Percentiles rank a stretch among this genome's conserved stretches.
phyloP scores from a whole-genome alignment of 768 basidiomycete genomes.

The Pholiota molesta region DNA sequence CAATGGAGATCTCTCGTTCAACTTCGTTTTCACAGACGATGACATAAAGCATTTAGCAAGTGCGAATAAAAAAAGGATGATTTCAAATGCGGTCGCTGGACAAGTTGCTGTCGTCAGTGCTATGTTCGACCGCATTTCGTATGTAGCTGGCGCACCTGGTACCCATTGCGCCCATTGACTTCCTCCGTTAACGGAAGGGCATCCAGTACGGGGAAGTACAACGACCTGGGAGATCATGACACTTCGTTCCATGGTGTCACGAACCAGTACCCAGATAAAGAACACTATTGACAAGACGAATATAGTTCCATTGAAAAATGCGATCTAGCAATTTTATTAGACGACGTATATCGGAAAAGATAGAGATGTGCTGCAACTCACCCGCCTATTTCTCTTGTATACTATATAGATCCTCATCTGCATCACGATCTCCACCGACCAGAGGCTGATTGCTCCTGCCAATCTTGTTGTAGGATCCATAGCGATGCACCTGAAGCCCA shows the following conservation, averaged over 20 bases:
- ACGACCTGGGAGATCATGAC: constrained; percentile 37
- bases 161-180: constrained; percentile 46
- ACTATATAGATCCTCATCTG: constrained; percentile 4
- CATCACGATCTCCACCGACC: constrained; percentile 9
- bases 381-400: not conserved
- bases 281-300: constrained; percentile 40
- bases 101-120: not conserved
- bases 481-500: not conserved
- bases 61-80: constrained; percentile 40
- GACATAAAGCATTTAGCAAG: constrained; percentile 34
- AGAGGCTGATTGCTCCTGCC: constrained; percentile 6
- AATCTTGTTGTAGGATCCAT: not conserved
- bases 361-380: not conserved
- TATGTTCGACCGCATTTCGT: not conserved
- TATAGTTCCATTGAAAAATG: constrained; percentile 36
- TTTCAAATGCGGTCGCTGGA: constrained; percentile 42
- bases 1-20: constrained; percentile 29
- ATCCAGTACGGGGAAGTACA: constrained; percentile 40
- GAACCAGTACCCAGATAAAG: constrained; percentile 42
- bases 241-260: constrained; percentile 34
- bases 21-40: constrained; percentile 22
- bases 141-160: constrained; percentile 30
- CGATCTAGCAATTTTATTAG: constrained; percentile 29
- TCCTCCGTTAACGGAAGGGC: constrained; percentile 41
- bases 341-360: not conserved